phyloP scores from a whole-genome alignment of 352 stramenopile species.

The Aphanomyces cochlioides region DNA sequence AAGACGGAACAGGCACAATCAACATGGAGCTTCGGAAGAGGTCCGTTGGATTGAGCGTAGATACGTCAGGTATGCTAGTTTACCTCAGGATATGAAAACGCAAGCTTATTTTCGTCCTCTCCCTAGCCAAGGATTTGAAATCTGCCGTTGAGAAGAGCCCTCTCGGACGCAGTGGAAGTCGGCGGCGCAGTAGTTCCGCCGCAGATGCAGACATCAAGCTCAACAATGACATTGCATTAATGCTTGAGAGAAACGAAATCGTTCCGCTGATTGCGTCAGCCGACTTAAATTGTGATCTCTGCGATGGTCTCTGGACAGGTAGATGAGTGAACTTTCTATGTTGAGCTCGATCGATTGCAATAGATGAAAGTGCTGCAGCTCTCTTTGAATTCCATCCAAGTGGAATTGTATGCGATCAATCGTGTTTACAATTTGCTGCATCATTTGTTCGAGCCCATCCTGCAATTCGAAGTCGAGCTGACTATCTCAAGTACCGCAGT shows the following conservation, averaged over 20 bases:
- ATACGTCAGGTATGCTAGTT: constrained; percentile 4
- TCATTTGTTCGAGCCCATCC: constrained; percentile 19
- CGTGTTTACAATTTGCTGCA: constrained; percentile 19
- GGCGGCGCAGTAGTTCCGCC: not conserved
- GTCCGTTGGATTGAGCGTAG: constrained; percentile 1
- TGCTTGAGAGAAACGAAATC: constrained; percentile 30
- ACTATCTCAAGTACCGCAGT: constrained; percentile 20
- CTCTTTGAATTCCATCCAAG: constrained; percentile 26
- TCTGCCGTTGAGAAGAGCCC: not conserved
- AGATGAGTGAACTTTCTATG: too few species aligned
- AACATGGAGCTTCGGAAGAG: constrained; percentile 13
- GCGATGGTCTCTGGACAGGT: constrained; percentile 30
- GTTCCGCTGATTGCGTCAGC: not conserved
- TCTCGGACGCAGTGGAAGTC: not conserved
- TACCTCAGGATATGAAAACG: too few species aligned
- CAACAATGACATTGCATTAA: constrained; percentile 23
- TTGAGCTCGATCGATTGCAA: too few species aligned
- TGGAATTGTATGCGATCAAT: constrained; percentile 27
- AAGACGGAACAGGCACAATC: not conserved
- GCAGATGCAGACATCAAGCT: constrained; percentile 8
- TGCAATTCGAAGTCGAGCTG: constrained; percentile 6
- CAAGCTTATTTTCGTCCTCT: not conserved
- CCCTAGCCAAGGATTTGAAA: constrained; percentile 3
- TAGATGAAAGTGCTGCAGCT: constrained; percentile 25
- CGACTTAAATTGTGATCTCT: constrained; percentile 21